Base-by-base conservation (phyloP, 306 rosid species). In the Vachellia pachyceras region DNA sequence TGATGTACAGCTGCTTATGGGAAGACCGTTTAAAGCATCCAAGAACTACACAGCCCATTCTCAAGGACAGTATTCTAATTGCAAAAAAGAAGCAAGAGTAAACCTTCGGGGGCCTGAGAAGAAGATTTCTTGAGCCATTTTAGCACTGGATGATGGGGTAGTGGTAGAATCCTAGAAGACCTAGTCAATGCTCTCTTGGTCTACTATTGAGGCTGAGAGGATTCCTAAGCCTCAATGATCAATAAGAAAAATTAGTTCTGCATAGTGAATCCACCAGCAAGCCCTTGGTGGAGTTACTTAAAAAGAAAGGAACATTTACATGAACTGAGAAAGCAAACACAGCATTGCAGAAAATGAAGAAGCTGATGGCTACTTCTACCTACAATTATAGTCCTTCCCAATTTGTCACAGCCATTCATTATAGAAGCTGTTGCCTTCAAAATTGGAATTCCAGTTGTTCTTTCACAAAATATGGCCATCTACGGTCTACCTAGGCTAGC, bases 261-360 rank as follows among this genome's bases (percentile, higher is more conserved):
- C 33, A 20, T 13, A 49, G 7, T 55, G 29, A 5, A 20, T 55
- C 63, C 33, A 20, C 25, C 10, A 4, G 35, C 64, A 57, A 9
- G 36, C 64, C 14, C 35, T 57, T 57, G 35, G 22, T 9, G 22
- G 35, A 22, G 35, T 57, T 57, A 57, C 64, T 57, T 20, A 6
- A 57, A 57, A 22, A 3, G 63, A 55, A 20, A 20, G 29, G 33
- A 20, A 8, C 29, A 55, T 55, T n/a, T 20, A 55, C 64, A 22
- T 57, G 64, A 22, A 57, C 35, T 57, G 64, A 57, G 64, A 22
- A 57, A 57, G 64, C 33, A 57, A 22, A 57, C 64, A 57, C 29
- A 3, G 64, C 35, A 57, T 57, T 57, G 33, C 35, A 20, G 64
- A 57, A 57, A 57, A 22, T 57, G 5, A 20, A 52, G 61, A 3